Evolutionary conservation across 1,284 basidiomycete species (phyloP).

Genomic region (Rhodofomes roseus): DNA sequence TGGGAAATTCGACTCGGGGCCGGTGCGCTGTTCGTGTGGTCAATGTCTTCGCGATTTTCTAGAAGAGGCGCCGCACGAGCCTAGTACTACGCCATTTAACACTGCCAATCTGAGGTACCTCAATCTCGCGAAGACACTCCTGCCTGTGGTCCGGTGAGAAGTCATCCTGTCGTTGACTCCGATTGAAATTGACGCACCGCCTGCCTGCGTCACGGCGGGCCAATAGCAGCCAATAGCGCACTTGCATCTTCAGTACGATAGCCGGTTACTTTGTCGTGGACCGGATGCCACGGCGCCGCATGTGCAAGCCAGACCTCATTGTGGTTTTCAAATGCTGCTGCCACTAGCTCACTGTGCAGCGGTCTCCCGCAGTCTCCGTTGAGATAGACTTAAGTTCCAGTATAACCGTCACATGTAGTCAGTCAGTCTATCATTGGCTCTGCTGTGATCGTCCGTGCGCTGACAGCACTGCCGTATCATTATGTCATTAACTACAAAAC

Average conservation of each 20-base stretch:
- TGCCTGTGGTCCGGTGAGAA: neutral
- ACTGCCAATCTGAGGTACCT: neutral
- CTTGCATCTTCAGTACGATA: too few species aligned
- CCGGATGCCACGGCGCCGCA: too few species aligned
- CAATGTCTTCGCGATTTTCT: neutral
- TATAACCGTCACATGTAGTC: too few species aligned
- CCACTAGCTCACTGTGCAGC: too few species aligned
- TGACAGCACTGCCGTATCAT: neutral
- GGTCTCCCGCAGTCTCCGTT: too few species aligned
- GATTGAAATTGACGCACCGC: neutral
- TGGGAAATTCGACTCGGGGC: too few species aligned
- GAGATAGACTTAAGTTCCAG: too few species aligned
- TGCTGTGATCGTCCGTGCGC: too few species aligned
- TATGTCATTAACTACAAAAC: neutral
- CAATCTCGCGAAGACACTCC: neutral
- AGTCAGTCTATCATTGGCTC: too few species aligned
- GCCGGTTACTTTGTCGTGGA: too few species aligned
- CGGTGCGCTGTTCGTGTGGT: neutral
- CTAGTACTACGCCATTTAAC: neutral
- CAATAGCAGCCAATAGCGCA: neutral
- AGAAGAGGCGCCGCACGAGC: neutral
- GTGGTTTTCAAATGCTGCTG: too few species aligned
- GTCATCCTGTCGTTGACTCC: neutral
- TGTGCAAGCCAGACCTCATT: too few species aligned
- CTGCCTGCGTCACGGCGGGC: neutral